Evolutionary conservation across 371 early-diverging fungal genomes (phyloP).

Genomic region (Mortierella sp.): DNA sequence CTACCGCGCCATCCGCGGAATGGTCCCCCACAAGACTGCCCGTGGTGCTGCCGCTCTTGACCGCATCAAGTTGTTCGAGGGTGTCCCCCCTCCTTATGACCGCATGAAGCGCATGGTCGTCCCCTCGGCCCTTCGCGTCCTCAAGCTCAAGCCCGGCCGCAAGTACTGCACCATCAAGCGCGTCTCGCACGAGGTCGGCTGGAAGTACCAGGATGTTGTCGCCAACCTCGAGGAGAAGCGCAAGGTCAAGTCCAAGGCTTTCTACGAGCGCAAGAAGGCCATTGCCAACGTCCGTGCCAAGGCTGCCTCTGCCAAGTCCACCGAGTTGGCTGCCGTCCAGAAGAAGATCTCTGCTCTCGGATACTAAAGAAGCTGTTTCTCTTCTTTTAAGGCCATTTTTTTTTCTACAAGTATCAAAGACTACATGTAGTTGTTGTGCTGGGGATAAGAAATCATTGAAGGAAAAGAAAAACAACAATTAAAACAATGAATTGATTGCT

Average conservation of each 20-base stretch:
- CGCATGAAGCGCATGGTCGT: constrained; percentile 96
- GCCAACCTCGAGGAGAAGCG: constrained; percentile 97
- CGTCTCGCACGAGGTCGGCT: constrained; percentile 97
- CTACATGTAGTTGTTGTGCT: constrained; percentile 15
- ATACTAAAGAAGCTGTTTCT: constrained; percentile 60
- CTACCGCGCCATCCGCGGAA: constrained; percentile 98
- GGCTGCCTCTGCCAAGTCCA: constrained; percentile 68
- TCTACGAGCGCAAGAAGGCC: constrained; percentile 94
- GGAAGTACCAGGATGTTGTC: constrained; percentile 99
- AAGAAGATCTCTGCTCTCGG: constrained; percentile 71
- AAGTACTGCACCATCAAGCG: constrained; percentile 97
- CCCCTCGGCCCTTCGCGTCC: constrained; percentile 97
- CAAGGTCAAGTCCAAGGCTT: constrained; percentile 93
- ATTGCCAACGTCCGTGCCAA: constrained; percentile 69
- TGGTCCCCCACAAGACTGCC: constrained; percentile 99
- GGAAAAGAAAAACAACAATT: constrained; percentile 32
- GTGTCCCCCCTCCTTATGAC: constrained; percentile 99
- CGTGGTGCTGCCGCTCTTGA: constrained; percentile 98
- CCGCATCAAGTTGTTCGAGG: constrained; percentile 99
- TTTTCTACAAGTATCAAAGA: constrained; percentile 18
- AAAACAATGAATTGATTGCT: constrained; percentile 28
- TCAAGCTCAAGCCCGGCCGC: constrained; percentile 96
- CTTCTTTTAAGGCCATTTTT: constrained; percentile 23
- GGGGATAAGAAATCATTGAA: constrained; percentile 19
- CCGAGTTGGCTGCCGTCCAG: constrained; percentile 68